A percentile compares a stretch with the other conserved stretches of the same genome.
Evolutionary conservation across 2,329 filamentous ascomycete species (phyloP).

Genomic region (Trichoderma sp.): DNA sequence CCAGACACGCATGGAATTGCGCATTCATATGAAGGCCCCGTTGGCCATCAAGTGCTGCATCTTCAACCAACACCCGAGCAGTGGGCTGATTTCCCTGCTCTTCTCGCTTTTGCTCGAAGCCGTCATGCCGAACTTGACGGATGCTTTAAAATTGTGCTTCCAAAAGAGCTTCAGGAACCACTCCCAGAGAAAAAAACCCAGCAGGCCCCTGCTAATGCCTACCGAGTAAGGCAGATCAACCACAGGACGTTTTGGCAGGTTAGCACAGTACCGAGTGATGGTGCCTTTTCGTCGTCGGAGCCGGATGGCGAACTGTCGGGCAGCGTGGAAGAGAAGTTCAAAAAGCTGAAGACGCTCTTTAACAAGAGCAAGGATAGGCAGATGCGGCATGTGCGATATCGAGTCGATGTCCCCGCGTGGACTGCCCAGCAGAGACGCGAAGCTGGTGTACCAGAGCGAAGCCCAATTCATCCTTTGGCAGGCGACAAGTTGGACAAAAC

Average conservation of each 20-base stretch:
- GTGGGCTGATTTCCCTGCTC: conserved; percentile 37
- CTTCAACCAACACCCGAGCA: conserved; percentile 35
- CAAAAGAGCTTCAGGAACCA: conserved; percentile 30
- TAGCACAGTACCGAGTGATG: conserved; percentile 34
- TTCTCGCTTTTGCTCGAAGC: conserved; percentile 33
- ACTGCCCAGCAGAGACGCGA: conserved; percentile 33
- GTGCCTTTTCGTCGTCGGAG: conserved; percentile 31
- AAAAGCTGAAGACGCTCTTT: conserved; percentile 36
- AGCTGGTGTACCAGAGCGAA: conserved; percentile 37
- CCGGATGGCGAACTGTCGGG: conserved; percentile 26
- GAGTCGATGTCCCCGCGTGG: conserved; percentile 40
- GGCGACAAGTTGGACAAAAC: conserved; percentile 38
- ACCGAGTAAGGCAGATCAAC: conserved; percentile 34
- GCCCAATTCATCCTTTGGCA: conserved; percentile 37
- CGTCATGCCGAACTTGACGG: conserved; percentile 34
- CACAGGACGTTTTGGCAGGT: conserved; percentile 38
- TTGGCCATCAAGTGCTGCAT: conserved; percentile 32
- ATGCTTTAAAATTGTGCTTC: conserved; percentile 40
- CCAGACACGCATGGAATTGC: conserved; percentile 23
- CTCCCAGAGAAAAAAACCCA: conserved; percentile 33
- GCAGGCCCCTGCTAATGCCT: conserved; percentile 35
- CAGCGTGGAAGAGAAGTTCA: conserved; percentile 30
- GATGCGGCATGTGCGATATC: conserved; percentile 38
- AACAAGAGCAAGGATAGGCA: conserved; percentile 35
- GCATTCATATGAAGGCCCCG: conserved; percentile 32